Base-by-base conservation (phyloP, 228 moss, liverwort and hornwort species). In the Sphagnum fallax region DNA sequence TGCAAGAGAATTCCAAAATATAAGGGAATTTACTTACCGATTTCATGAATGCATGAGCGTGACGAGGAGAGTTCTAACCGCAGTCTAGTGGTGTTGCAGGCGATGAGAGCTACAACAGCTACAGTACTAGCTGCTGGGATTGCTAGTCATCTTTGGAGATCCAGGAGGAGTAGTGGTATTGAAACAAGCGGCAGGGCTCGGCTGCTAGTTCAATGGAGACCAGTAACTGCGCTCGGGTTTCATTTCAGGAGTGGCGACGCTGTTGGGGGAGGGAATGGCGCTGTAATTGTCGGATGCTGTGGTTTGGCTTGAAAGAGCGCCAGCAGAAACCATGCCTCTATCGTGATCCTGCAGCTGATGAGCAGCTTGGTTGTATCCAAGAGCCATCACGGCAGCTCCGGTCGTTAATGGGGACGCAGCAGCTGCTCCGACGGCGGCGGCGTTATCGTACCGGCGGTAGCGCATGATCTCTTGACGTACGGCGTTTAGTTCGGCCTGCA, bases 381-480 rank as follows among this genome's bases (percentile, higher is more conserved):
- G 52, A 16, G 52, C 47, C 52, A 67, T 53, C 49, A 75, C 67
- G 0, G 73, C 61, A 10, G 75, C 48, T 15, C 71, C 32, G 3
- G 75, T 57, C 6, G 65, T 32, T 4, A 8, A 65, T 6, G 66
- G 52, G 1, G 76, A 53, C 6, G 67, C 16, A 1, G 13, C 70
- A 5, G 67, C 52, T 15, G 77, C 49, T 9, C 18, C 51, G 32
- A 18, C 65, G 49, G 70, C 69, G 0, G 64, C 60, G 4, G 85
- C 61, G 60, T 51, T 12, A 51, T 83, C 83, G 67, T 86, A 83
- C 16, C 75, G 77, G 49, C 83, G 77, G 76, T 83, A 86, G 52
- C 86, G 75, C 8, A 80, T 76, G 73, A 86, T 86, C 66, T 86
- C 80, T 53, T 78, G 80, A 0, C 86, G 77, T 1, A 86, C 80